Base-by-base conservation (phyloP, 768 basidiomycete genomes). In the Podaxis sp. region DNA sequence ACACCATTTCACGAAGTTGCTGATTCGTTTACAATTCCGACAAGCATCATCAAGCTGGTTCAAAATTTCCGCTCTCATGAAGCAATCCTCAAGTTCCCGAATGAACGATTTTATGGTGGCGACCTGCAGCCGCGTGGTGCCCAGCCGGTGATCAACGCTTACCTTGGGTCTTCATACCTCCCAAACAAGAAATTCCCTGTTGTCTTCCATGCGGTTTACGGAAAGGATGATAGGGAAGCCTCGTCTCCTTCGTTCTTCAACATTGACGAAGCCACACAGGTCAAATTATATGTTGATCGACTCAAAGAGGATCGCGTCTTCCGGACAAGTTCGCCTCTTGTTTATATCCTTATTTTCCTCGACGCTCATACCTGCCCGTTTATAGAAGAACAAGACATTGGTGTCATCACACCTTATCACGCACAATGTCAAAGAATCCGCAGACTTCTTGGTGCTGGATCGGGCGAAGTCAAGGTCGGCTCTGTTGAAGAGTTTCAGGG, bases 211-310 rank as follows among this genome's bases (percentile, higher is more conserved):
- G 78, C 81, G 2, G 74, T 88, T 12, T 66, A 74, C 15, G 88
- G 89, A 17, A 82, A 82, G 65, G 87, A 90, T 66, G 80, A 82
- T 25, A 80, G 87, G n/a, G 88, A 90, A 67, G 80, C 82, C 2
- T 79, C 81, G 0, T 89, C 88, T 0, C 89, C 88, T 1, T 89
- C 87, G 0, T 89, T 87, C 71, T 90, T 89, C 76, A 90, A 90
- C 60, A 79, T 84, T 37, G 79, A 84, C 24, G 88, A 90, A 65
- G 78, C 77, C 0, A 68, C 80, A 0, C 80, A 82, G 50, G 84
- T 89, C 50, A 83, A 82, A 65, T 65, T 68, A 0, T 89, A 88
- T 63, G 73, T 82, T 0, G 70, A 80, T 63, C 64, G 56, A 5
- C 66, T 81, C 12, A 77, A 77, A 25, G 64, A 65, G 0, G 74